These are phyloP conservation scores for Sporormia fimetaria DNA, from an alignment of 495 filamentous ascomycete species.

Conservation along the genomic window DNA sequence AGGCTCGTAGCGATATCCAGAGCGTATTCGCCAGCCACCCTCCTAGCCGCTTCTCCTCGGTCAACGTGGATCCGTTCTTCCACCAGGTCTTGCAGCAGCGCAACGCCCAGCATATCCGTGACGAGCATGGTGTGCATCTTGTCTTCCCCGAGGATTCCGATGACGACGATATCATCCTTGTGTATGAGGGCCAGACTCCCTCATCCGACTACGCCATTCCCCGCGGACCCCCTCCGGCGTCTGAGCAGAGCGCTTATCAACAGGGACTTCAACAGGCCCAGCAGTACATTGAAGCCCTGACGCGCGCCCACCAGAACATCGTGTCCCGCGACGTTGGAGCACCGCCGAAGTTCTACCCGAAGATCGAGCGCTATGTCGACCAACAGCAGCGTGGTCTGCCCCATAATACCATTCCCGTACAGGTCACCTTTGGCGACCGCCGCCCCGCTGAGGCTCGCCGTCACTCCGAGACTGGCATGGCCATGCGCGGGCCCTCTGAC, in stretches of 20 bases:
- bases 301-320: constrained; percentile 62
- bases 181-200: constrained; percentile 63
- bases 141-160: constrained; percentile 56
- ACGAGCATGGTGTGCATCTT: constrained; percentile 67
- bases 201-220: constrained; percentile 56
- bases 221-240: constrained; percentile 44
- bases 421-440: constrained; percentile 45
- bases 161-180: constrained; percentile 59
- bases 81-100: constrained; percentile 62
- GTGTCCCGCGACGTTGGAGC: constrained; percentile 53
- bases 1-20: constrained; percentile 70
- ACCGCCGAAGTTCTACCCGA: constrained; percentile 67
- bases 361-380: constrained; percentile 63
- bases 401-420: constrained; percentile 58
- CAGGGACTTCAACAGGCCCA: constrained; percentile 60
- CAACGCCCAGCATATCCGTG: constrained; percentile 48
- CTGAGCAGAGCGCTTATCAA: constrained; percentile 55
- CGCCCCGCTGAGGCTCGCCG: constrained; percentile 35
- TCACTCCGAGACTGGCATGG: constrained; percentile 31
- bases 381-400: constrained; percentile 59
- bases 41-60: constrained; percentile 56
- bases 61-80: constrained; percentile 76
- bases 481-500: constrained; percentile 62
- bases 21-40: constrained; percentile 69
- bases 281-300: constrained; percentile 54